Evolutionary conservation across 1,284 basidiomycete species (phyloP).

Genomic region (Athelia sp.): DNA sequence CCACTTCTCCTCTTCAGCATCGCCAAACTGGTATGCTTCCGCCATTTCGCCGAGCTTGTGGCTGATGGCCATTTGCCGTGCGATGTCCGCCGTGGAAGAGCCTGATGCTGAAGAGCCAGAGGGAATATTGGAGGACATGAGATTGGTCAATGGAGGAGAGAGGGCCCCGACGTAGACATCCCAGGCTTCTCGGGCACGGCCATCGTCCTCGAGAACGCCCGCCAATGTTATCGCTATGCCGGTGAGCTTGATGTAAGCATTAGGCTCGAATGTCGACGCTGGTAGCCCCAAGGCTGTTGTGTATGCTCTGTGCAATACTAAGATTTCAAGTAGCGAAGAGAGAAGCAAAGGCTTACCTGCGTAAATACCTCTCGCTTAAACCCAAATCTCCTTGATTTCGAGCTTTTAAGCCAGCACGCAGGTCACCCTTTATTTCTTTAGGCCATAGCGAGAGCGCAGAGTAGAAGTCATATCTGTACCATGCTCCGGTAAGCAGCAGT

Average conservation of each 20-base stretch:
- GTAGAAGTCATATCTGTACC: background rate
- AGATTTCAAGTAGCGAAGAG: background rate
- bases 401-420: background rate
- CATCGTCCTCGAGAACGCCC: background rate
- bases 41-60: slow-evolving; percentile 1
- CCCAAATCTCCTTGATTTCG: background rate
- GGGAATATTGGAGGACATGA: background rate
- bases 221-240: background rate
- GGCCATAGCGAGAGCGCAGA: background rate
- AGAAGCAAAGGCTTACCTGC: background rate
- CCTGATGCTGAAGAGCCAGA: no score
- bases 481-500: background rate
- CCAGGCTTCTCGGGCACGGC: background rate
- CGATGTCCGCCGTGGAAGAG: no score
- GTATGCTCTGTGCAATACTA: background rate
- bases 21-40: background rate
- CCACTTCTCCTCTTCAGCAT: background rate
- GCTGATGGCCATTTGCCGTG: background rate
- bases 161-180: background rate
- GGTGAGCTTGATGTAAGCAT: background rate
- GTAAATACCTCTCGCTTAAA: background rate
- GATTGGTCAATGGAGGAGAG: background rate
- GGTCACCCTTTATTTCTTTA: background rate
- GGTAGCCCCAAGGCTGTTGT: background rate
- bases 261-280: background rate